A percentile compares a stretch with the other conserved stretches of the same genome.
phyloP scores from a whole-genome alignment of 805 yeast genomes.

The Yamadazyma scolyti region DNA sequence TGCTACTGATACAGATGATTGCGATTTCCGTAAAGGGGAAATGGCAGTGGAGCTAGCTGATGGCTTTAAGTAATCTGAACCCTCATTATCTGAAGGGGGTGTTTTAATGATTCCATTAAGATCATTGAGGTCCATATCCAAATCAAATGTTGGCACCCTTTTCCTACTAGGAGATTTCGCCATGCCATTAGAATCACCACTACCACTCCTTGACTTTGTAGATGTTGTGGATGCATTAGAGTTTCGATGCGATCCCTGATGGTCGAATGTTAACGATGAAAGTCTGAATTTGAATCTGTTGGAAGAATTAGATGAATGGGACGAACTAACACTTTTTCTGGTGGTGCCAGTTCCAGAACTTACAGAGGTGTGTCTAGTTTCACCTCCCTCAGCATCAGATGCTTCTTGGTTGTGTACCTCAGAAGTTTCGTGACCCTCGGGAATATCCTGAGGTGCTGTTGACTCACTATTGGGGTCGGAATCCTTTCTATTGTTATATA shows the following conservation, averaged over 20 bases:
- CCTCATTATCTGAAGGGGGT: slow-evolving; percentile 1
- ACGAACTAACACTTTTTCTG: slow-evolving; percentile 15
- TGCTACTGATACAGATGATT: slow-evolving; percentile 1
- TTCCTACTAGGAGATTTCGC: slow-evolving; percentile 2
- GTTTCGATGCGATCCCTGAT: slow-evolving; percentile 11
- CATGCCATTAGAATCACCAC: slow-evolving; percentile 5
- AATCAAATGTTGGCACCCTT: slow-evolving; percentile 2
- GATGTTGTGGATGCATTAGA: not conserved
- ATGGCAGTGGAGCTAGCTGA: not conserved
- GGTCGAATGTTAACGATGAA: slow-evolving; percentile 32
- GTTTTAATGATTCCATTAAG: slow-evolving; percentile 9
- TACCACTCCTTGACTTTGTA: slow-evolving; percentile 4
- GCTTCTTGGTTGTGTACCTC: not conserved
- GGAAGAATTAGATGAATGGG: slow-evolving; percentile 14
- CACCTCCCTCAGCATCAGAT: not conserved
- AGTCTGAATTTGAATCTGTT: slow-evolving; percentile 33
- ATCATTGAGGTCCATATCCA: slow-evolving; percentile 8
- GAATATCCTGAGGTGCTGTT: too few species aligned
- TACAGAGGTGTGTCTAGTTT: slow-evolving; percentile 3
- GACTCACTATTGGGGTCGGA: too few species aligned
- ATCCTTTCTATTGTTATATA: slow-evolving; percentile 32
- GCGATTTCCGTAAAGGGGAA: slow-evolving; percentile 6
- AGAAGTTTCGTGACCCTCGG: not conserved
- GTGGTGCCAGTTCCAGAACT: not conserved
- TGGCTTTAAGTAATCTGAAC: slow-evolving; percentile 5